Conservation (phyloP, 495 filamentous ascomycete species). For the Xylaria scruposa region DNA sequence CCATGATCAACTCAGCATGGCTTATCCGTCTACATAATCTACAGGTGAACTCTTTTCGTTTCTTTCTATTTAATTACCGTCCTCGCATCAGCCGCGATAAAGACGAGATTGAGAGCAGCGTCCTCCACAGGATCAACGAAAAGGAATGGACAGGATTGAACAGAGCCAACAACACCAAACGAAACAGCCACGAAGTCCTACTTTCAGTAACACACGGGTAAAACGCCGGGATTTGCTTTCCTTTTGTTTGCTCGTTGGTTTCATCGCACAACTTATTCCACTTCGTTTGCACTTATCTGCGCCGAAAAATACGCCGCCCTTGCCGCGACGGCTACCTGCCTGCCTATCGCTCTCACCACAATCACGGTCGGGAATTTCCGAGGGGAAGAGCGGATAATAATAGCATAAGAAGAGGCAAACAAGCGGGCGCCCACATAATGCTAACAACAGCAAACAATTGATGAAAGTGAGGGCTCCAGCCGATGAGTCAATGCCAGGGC, state of each 20-base stretch:
- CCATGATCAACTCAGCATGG: not conserved
- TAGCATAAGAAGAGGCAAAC: conserved; percentile 18
- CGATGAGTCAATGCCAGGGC: not conserved
- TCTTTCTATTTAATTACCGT: not conserved
- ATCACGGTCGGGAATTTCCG: conserved; percentile 15
- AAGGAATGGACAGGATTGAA: conserved; percentile 1
- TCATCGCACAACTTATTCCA: not conserved
- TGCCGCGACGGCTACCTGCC: conserved; percentile 2
- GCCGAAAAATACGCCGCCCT: not conserved
- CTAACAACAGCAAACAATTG: not conserved
- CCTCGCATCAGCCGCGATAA: not conserved
- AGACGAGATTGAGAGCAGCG: not conserved
- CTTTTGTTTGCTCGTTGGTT: conserved; percentile 21
- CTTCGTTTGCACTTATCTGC: not conserved
- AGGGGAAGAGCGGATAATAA: conserved; percentile 13
- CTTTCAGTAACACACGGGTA: conserved; percentile 3
- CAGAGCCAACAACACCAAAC: not conserved
- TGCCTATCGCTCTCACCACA: not conserved
- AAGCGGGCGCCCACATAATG: not conserved
- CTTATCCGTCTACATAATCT: not conserved
- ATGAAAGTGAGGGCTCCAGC: not conserved
- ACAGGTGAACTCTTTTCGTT: not conserved
- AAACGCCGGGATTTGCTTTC: not conserved
- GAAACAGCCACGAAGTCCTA: not conserved
- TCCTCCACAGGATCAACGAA: not conserved